Base-by-base conservation (phyloP, 2,329 filamentous ascomycete genomes). In the Xylariomycetidae sp. region DNA sequence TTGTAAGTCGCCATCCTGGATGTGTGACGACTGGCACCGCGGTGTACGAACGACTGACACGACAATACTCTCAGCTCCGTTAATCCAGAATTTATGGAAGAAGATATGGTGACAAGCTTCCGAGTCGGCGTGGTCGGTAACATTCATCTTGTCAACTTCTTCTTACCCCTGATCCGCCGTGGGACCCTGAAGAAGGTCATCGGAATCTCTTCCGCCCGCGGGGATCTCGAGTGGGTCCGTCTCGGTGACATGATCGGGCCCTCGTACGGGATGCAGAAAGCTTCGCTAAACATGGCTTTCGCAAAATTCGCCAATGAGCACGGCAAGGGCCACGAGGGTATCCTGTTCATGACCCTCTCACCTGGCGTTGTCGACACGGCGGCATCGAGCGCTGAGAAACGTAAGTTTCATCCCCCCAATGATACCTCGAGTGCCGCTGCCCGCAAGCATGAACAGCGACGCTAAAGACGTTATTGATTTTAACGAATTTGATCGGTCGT, bases 181-280 rank as follows among this genome's bases (percentile, higher is more conserved):
- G 66, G 74, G 4, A 46, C 48, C 1, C 47, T 40, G 10, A 80
- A 79, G 51, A 80, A 80, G 47, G 58, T 77, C n/a, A 62, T 74
- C 16, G 45, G 62, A 15, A 63, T 80, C 5, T 64, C 67, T 6
- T 66, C 51, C 0, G 74, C 71, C 15, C 36, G 64, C 26, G 69
- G 65, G 0, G 74, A 79, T 37, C 8, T 34, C 4, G 38, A 40
- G 6, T 11, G 38, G 4, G 19, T 28, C 9, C 36, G n/a, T n/a
- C n/a, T n/a, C n/a, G n/a, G n/a, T n/a, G n/a, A n/a, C n/a, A n/a
- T n/a, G n/a, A 76, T 78, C 50, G 67, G 63, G 0, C 72, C 66
- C 0, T 25, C 72, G 25, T 80, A 80, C 47, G 50, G 68, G 11
- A 57, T 59, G 29, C 57, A 56, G 19, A 44, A 67, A 0, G 54